Percentiles rank a stretch among this genome's conserved stretches.
Conservation (phyloP, 1,284 basidiomycete species). For the Fomes fomentarius region DNA sequence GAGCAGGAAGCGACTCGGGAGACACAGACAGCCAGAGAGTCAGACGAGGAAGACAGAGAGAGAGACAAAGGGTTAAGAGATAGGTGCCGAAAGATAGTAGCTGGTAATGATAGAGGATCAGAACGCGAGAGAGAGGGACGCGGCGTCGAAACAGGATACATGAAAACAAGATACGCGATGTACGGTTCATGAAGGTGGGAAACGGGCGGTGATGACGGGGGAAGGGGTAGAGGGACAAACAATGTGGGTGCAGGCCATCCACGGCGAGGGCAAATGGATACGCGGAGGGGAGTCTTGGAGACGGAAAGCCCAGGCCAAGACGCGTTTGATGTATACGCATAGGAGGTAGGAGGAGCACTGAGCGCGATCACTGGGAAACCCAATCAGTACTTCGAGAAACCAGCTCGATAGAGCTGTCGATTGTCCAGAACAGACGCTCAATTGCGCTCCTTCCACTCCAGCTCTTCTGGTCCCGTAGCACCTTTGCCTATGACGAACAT, state of each 20-base stretch:
- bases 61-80: neutral
- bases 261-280: neutral
- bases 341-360: constrained; percentile 6
- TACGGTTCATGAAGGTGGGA: neutral
- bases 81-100: neutral
- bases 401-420: constrained; percentile 83
- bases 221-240: neutral
- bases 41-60: neutral
- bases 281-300: neutral
- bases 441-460: constrained; percentile 89
- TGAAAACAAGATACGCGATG: neutral
- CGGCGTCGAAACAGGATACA: neutral
- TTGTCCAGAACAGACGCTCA: constrained; percentile 88
- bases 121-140: neutral
- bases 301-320: no score
- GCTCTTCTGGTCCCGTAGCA: constrained; percentile 88
- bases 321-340: constrained; percentile 7
- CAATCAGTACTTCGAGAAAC: constrained; percentile 82
- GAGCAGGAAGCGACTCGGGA: neutral
- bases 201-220: neutral
- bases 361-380: constrained; percentile 62
- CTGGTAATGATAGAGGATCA: neutral
- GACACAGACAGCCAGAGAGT: neutral
- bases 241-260: neutral
- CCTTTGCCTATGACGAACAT: constrained; percentile 77